Conservation (phyloP, 2,329 filamentous ascomycete species). For the Aspergillus sp. region DNA sequence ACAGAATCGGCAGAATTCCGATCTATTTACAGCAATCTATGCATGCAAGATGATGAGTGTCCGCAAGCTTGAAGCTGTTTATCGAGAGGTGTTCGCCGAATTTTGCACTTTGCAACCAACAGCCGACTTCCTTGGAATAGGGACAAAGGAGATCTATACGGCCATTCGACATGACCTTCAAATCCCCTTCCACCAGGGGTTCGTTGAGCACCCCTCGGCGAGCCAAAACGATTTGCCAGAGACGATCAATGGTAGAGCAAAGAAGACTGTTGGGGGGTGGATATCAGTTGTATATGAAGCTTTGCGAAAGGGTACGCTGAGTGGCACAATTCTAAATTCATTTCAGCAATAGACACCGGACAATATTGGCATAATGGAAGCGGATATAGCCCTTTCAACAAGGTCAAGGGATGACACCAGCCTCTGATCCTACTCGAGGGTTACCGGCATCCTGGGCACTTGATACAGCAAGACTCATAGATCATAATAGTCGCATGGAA, state of each 20-base stretch:
- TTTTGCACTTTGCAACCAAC: not conserved
- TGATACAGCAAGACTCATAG: no score
- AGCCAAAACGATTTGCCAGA: not conserved
- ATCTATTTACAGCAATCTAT: not conserved
- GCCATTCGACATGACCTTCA: not conserved
- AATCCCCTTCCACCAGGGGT: constrained; percentile 8
- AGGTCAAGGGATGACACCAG: no score
- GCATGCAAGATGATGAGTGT: not conserved
- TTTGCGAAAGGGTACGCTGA: constrained; percentile 3
- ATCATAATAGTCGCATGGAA: no score
- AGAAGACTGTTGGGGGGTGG: constrained; percentile 4
- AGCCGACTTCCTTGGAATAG: not conserved
- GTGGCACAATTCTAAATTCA: not conserved
- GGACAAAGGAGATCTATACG: not conserved
- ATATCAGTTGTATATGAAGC: constrained; percentile 12
- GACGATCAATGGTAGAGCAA: not conserved
- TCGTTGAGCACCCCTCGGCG: not conserved
- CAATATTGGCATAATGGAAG: not conserved
- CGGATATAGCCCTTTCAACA: not conserved
- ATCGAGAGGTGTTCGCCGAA: not conserved
- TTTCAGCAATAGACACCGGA: not conserved
- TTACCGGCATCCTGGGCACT: no score
- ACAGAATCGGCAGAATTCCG: not conserved
- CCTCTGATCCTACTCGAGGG: no score
- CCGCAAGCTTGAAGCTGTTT: not conserved